Conservation (phyloP, 2,329 filamentous ascomycete species). For the Fusarium drepaniforme region DNA sequence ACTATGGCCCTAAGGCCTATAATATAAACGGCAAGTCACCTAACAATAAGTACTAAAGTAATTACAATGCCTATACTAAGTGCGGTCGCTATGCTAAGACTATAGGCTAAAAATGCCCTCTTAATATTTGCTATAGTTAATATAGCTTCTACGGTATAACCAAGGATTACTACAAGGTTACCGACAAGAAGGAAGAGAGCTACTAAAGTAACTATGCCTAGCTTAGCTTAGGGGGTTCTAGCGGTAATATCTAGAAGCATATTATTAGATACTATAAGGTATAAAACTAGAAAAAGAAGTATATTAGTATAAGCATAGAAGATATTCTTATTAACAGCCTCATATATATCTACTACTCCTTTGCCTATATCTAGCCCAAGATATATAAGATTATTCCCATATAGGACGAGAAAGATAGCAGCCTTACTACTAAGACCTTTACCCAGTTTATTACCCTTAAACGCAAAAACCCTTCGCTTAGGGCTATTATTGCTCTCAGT, state of each 20-base stretch:
- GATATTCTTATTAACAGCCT: constrained; percentile 34
- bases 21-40: not conserved
- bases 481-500: constrained; percentile 53
- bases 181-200: not conserved
- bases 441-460: constrained; percentile 49
- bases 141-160: not conserved
- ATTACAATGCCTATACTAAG: not conserved
- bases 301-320: constrained; percentile 8
- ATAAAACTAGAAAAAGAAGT: constrained; percentile 35
- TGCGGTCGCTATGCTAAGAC: not conserved
- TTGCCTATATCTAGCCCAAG: constrained; percentile 49
- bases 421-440: constrained; percentile 19
- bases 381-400: constrained; percentile 46
- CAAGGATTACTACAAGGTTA: not conserved
- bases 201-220: not conserved
- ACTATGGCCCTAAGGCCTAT: not conserved
- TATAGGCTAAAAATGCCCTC: not conserved
- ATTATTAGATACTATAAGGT: constrained; percentile 2
- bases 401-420: constrained; percentile 23
- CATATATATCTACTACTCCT: constrained; percentile 49
- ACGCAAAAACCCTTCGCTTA: constrained; percentile 39
- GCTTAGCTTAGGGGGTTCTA: not conserved
- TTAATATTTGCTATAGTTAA: not conserved
- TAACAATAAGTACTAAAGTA: not conserved
- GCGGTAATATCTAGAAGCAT: not conserved